A percentile compares a stretch with the other conserved stretches of the same genome.
Conservation (phyloP, 129 eudicot species). For the Pseudognaphalium luteoalbum region DNA sequence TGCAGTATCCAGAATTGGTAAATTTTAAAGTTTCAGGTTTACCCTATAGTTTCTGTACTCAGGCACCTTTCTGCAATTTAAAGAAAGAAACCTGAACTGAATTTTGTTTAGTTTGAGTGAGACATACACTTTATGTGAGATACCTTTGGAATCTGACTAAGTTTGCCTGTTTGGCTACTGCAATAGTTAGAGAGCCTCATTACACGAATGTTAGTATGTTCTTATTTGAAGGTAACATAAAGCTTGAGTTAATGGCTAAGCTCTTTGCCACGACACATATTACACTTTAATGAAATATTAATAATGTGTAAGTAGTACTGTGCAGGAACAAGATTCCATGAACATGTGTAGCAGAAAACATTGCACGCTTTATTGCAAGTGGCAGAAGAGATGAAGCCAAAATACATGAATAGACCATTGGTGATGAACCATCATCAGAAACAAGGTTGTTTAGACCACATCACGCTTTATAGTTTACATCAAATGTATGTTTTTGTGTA, state of each 20-base stretch:
- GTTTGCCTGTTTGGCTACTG: no score
- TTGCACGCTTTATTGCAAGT: not conserved
- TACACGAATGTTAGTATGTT: no score
- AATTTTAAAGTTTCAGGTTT: not conserved
- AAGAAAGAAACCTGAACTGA: not conserved
- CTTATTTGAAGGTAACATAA: no score
- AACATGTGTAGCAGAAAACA: no score
- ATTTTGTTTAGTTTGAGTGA: not conserved
- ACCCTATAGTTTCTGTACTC: not conserved
- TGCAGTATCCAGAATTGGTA: not conserved
- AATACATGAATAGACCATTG: not conserved
- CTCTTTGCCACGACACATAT: not conserved
- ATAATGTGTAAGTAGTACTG: not conserved
- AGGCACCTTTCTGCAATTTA: not conserved
- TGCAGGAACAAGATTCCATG: no score
- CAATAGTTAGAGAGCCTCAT: no score
- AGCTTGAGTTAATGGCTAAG: not conserved
- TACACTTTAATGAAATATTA: not conserved
- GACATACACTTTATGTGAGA: not conserved
- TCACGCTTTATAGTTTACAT: not conserved
- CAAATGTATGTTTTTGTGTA: no score
- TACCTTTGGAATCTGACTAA: not conserved
- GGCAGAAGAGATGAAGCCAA: not conserved
- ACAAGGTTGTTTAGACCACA: not conserved
- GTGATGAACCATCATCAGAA: not conserved